Evolutionary conservation across 163 green algal genomes (phyloP).

Genomic region (Scenedesmus sp.): DNA sequence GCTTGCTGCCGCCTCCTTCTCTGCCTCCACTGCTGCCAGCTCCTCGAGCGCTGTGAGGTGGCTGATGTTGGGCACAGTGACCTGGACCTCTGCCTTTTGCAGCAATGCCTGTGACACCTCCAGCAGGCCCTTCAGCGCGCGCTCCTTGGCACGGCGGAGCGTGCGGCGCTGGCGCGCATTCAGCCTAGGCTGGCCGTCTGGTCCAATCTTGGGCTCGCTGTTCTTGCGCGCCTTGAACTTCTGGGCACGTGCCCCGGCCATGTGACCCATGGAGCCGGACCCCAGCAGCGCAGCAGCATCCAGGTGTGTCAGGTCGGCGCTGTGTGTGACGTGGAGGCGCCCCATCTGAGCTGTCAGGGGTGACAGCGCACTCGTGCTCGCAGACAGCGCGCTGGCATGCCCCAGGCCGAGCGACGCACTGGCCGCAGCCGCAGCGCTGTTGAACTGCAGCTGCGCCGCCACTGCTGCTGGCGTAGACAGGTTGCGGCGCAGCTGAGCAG

Average conservation of each 20-base stretch:
- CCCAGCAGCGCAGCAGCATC: slow-evolving; percentile 20
- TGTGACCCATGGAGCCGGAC: not conserved
- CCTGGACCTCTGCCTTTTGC: slow-evolving; percentile 44
- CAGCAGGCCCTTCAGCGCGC: slow-evolving; percentile 69
- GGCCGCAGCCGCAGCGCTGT: slow-evolving; percentile 35
- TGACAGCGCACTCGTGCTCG: not conserved
- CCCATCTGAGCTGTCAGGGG: slow-evolving; percentile 35
- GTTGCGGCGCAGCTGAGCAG: slow-evolving; percentile 42
- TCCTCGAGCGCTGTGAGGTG: slow-evolving; percentile 54
- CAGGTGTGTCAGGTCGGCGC: slow-evolving; percentile 46
- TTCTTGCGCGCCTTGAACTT: slow-evolving; percentile 56
- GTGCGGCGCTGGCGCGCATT: slow-evolving; percentile 75
- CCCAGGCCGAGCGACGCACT: not conserved
- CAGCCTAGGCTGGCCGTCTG: slow-evolving; percentile 60
- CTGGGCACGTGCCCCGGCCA: slow-evolving; percentile 11
- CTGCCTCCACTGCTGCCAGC: slow-evolving; percentile 40
- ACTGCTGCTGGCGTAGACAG: slow-evolving; percentile 37
- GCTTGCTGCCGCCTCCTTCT: slow-evolving; percentile 43
- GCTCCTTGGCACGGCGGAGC: slow-evolving; percentile 70
- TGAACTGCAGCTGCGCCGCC: slow-evolving; percentile 26
- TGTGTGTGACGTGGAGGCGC: slow-evolving; percentile 51
- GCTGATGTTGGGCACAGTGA: slow-evolving; percentile 52
- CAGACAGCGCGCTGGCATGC: not conserved
- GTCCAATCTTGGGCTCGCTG: slow-evolving; percentile 44
- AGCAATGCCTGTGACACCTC: slow-evolving; percentile 61